A percentile compares a stretch with the other conserved stretches of the same genome.
Evolutionary conservation across 2,329 filamentous ascomycete species (phyloP).

Genomic region (Xylaria sp.): DNA sequence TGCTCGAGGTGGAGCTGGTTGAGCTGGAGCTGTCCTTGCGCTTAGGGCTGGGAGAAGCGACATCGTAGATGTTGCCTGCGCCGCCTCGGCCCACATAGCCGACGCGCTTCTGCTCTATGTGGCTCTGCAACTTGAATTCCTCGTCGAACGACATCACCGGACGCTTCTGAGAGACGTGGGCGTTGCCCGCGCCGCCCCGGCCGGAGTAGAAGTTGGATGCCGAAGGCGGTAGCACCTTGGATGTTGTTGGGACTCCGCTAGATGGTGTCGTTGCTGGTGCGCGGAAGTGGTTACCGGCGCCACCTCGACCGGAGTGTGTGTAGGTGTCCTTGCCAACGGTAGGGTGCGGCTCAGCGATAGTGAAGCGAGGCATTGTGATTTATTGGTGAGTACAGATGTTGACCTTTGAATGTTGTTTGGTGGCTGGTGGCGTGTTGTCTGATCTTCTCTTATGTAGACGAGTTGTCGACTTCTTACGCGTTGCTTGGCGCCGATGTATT

Average conservation of each 20-base stretch:
- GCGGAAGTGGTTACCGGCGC: constrained; percentile 67
- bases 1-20: constrained; percentile 46
- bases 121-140: constrained; percentile 67
- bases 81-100: constrained; percentile 74
- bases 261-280: constrained; percentile 56
- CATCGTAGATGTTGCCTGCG: constrained; percentile 65
- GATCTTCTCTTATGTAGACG: constrained; percentile 7
- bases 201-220: constrained; percentile 70
- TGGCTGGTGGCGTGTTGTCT: constrained; percentile 21
- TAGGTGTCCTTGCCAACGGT: constrained; percentile 59
- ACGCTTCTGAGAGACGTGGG: constrained; percentile 62
- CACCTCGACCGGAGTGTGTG: constrained; percentile 66
- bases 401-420: constrained; percentile 26
- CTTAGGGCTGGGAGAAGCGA: constrained; percentile 25
- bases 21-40: constrained; percentile 42
- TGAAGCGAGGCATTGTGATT: constrained; percentile 55
- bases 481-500: constrained; percentile 7
- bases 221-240: constrained; percentile 57
- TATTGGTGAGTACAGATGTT: not conserved
- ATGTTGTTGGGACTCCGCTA: constrained; percentile 58
- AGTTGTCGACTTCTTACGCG: constrained; percentile 3
- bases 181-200: constrained; percentile 75
- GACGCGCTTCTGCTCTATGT: constrained; percentile 62
- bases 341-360: constrained; percentile 62
- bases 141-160: constrained; percentile 75